Base-by-base conservation (phyloP, 2,329 filamentous ascomycete species). In the Pestalotiopsis sp. region DNA sequence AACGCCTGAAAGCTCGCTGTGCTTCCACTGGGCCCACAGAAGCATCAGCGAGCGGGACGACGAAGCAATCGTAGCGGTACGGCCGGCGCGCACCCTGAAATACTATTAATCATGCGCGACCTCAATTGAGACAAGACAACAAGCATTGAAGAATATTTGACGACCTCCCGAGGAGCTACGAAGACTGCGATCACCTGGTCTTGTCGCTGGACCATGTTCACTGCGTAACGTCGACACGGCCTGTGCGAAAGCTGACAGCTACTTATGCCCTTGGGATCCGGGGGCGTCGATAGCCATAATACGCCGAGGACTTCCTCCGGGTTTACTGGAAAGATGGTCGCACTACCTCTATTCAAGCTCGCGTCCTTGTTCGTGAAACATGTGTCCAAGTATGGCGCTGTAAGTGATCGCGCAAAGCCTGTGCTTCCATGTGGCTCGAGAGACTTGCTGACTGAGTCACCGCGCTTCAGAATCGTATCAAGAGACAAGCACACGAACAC, bases 351-450 rank as follows among this genome's bases (percentile, higher is more conserved):
- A 20, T 92, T 92, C 80, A 92, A 92, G 81, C 87, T 91, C 72
- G 89, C 86, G 25, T 79, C 89, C 68, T 83, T 91, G 61, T 89
- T 91, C 72, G 83, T 91, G 75, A 86, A 88, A 73, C 89, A 91
- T 76, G 80, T 91, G 66, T 91, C 89, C 68, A 91, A 91, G 80
- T 91, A 91, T 83, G 89, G 89, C 76, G 89, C 90, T 67, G 89
- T 91, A 86, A 73, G 88, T 80, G 61, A 36, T n/a, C n/a, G 31
- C 52, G 38, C 11, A 14, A 11, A 4, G 41, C 45, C 45, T 13
- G 17, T 20, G 6, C 6, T 4, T 40, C 25, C 66, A 31, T 9
- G 38, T 20, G 6, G 20, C 9, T 52, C 17, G 4, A n/a, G 17
- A 17, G 17, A n/a, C 17, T n/a, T 20, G n/a, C 27, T 62, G 17